Percentiles rank a stretch among this genome's conserved stretches.
Conservation (phyloP, 139 green algal species). For the Auxenochlorella pyrenoidosa region DNA sequence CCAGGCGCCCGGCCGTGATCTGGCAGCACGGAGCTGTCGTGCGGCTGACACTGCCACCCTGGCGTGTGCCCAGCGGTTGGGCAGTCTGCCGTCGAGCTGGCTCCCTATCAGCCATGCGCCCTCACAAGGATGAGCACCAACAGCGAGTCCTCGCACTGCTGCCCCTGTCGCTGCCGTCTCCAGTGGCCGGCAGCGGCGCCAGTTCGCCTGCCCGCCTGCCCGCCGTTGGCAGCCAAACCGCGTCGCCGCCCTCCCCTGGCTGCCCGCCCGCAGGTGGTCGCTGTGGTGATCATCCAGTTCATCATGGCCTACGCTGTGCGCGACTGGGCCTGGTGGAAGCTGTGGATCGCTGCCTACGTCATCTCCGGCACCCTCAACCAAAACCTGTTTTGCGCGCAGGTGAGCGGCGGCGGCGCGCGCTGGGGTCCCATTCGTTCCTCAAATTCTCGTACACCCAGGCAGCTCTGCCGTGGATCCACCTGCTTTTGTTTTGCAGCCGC, state of each 20-base stretch:
- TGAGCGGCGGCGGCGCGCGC: no score
- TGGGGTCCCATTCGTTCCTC: no score
- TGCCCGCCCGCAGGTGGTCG: slow-evolving; percentile 52
- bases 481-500: not conserved
- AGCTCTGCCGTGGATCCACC: no score
- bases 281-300: slow-evolving; percentile 61
- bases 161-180: no score
- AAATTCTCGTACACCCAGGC: no score
- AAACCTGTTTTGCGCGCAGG: slow-evolving; percentile 69
- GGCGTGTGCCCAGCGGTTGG: no score
- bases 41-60: not conserved
- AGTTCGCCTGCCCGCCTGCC: not conserved
- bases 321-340: slow-evolving; percentile 52
- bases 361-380: slow-evolving; percentile 70
- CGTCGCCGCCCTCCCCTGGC: not conserved
- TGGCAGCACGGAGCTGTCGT: not conserved
- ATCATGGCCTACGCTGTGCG: slow-evolving; percentile 58
- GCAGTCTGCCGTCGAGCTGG: no score
- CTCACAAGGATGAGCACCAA: no score
- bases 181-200: no score
- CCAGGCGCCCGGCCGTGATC: no score
- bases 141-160: no score
- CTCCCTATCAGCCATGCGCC: no score
- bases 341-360: slow-evolving; percentile 57
- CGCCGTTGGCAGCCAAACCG: not conserved